phyloP scores from a whole-genome alignment of 2,329 filamentous ascomycete genomes.

The Westerdykella sp. region DNA sequence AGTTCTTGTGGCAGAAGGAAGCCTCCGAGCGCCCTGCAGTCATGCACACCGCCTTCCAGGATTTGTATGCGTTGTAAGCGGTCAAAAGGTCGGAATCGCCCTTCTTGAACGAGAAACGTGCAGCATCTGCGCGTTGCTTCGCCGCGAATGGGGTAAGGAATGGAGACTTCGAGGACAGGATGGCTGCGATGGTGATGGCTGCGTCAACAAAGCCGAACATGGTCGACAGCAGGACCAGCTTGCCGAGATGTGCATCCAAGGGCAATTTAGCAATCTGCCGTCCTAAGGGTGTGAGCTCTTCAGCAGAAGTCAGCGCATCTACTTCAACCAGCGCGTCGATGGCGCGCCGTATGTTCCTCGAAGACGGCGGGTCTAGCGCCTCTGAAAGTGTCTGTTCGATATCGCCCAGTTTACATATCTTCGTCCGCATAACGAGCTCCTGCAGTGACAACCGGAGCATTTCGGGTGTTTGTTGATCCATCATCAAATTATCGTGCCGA shows the following conservation, averaged over 20 bases:
- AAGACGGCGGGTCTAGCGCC: conserved; percentile 81
- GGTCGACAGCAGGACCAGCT: conserved; percentile 78
- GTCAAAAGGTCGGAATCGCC: conserved; percentile 89
- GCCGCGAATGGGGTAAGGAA: conserved; percentile 84
- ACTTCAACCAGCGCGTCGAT: conserved; percentile 93
- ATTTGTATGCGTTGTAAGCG: conserved; percentile 84
- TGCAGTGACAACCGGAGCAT: conserved; percentile 92
- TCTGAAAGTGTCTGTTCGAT: conserved; percentile 85
- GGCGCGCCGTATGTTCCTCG: conserved; percentile 87
- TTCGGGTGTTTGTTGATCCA: conserved; percentile 90
- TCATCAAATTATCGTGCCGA: conserved; percentile 76
- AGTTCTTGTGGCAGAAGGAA: conserved; percentile 92
- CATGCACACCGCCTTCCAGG: conserved; percentile 79
- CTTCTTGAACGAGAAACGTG: conserved; percentile 70
- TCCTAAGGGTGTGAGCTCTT: conserved; percentile 82
- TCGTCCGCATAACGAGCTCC: conserved; percentile 90
- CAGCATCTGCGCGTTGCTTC: conserved; percentile 72
- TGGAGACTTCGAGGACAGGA: conserved; percentile 89
- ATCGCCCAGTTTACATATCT: conserved; percentile 91
- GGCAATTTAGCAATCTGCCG: conserved; percentile 81
- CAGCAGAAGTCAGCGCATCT: conserved; percentile 70
- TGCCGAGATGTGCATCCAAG: conserved; percentile 89
- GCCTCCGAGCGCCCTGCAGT: conserved; percentile 67
- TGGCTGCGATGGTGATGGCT: conserved; percentile 83
- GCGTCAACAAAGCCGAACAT: conserved; percentile 91